These are phyloP conservation scores for Neoconidiobolus thromboides DNA, from an alignment of 371 early-diverging fungal genomes.

Conservation along the genomic window DNA sequence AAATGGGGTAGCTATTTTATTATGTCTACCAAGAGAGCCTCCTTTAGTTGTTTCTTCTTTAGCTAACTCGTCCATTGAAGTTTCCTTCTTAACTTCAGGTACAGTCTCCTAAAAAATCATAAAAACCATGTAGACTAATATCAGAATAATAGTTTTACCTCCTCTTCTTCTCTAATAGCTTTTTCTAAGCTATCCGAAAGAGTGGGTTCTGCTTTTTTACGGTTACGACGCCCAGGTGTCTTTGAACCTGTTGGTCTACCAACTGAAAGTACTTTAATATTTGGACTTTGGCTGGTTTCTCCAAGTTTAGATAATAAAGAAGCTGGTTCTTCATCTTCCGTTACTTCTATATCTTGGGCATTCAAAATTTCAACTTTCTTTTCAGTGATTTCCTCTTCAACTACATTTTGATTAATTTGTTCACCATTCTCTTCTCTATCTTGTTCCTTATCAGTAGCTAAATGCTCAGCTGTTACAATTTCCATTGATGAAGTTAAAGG, in stretches of 20 bases:
- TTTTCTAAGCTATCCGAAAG: background rate
- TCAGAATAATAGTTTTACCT: background rate
- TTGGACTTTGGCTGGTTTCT: background rate
- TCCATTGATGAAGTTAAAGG: no score
- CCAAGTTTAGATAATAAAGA: background rate
- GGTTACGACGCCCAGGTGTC: no score
- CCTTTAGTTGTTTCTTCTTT: no score
- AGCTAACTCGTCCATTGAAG: no score
- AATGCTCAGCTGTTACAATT: no score
- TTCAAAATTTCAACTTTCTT: no score
- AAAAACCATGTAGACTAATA: no score
- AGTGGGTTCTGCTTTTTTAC: no score
- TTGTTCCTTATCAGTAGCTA: no score
- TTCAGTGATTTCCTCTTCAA: no score
- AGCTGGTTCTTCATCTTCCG: background rate
- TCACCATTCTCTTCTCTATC: no score
- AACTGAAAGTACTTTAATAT: background rate
- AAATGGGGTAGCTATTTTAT: background rate
- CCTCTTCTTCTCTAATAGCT: background rate
- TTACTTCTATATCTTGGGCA: background rate
- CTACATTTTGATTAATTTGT: no score
- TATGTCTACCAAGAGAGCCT: background rate
- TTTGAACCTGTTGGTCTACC: background rate
- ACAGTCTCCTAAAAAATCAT: background rate
- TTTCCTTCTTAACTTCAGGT: background rate